phyloP scores from a whole-genome alignment of 139 green algal genomes.

The Chlorella sp. region DNA sequence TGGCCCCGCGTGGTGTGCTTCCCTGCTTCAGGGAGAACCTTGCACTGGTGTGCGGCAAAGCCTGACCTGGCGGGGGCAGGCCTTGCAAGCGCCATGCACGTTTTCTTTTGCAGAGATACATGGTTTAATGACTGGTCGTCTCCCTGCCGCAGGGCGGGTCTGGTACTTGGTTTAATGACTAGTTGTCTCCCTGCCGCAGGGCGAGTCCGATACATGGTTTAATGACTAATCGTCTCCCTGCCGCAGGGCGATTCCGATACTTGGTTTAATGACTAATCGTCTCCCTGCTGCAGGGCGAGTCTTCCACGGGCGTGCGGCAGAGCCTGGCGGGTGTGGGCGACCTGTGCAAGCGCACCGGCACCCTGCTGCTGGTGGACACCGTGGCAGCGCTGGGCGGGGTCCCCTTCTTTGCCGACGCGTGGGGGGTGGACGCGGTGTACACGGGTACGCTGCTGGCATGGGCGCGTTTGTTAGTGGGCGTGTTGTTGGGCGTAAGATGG shows the following conservation, averaged over 20 bases:
- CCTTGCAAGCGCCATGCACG: too few species aligned
- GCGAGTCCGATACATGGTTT: too few species aligned
- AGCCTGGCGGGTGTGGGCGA: constrained; percentile 82
- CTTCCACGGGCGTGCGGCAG: constrained; percentile 85
- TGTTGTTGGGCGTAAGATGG: too few species aligned
- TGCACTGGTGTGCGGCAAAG: constrained; percentile 84
- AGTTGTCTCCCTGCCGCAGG: constrained; percentile 26
- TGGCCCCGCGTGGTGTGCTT: too few species aligned
- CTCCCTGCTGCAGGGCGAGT: constrained; percentile 71
- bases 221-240: neutral
- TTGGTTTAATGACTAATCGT: neutral
- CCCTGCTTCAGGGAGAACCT: constrained; percentile 70
- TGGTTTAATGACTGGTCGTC: constrained; percentile 37
- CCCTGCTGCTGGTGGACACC: constrained; percentile 94
- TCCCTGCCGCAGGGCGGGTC: neutral
- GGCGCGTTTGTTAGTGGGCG: too few species aligned
- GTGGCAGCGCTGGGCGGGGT: constrained; percentile 90
- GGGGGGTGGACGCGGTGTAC: constrained; percentile 70
- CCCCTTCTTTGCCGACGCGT: constrained; percentile 73
- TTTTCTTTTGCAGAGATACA: too few species aligned
- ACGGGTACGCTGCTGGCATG: neutral
- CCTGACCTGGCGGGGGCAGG: too few species aligned
- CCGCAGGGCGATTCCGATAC: constrained; percentile 79
- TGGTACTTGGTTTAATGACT: too few species aligned
- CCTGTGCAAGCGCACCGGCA: constrained; percentile 76